Evolutionary conservation across 139 green algal genomes (phyloP).

Genomic region (Medakamo hakoo): DNA sequence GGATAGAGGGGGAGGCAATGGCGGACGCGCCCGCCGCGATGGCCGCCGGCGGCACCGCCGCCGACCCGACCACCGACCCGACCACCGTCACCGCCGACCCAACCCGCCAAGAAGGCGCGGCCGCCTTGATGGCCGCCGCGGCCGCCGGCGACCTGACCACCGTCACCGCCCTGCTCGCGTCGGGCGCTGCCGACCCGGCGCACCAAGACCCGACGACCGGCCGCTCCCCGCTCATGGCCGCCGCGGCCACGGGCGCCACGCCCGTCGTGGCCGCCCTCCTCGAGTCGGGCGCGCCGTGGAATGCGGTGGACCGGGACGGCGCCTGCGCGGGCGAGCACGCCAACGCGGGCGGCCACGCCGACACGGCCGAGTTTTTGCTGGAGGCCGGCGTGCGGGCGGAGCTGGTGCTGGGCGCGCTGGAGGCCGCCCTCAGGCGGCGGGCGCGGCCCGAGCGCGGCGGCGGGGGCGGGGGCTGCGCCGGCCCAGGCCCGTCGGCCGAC

Average conservation of each 20-base stretch:
- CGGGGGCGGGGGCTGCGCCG: too few relatives aligned
- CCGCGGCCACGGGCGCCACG: constrained; percentile 23
- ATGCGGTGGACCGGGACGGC: constrained; percentile 43
- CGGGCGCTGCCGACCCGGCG: constrained; percentile 6
- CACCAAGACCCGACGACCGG: constrained; percentile 17
- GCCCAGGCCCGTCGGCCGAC: too few relatives aligned
- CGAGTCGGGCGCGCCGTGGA: constrained; percentile 43
- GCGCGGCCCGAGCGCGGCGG: constrained; percentile 5
- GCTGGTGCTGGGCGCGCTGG: constrained; percentile 26
- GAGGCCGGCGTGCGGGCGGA: constrained; percentile 25
- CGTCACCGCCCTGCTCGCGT: constrained; percentile 1
- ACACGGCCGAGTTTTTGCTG: constrained; percentile 38
- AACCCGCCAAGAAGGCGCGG: background rate
- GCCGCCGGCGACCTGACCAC: background rate
- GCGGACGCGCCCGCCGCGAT: too few relatives aligned
- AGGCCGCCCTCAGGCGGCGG: constrained; percentile 3
- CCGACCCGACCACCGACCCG: background rate
- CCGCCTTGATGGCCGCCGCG: background rate
- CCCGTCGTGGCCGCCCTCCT: constrained; percentile 34
- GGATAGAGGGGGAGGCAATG: too few relatives aligned
- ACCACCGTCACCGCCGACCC: background rate
- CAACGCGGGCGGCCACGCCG: constrained; percentile 16
- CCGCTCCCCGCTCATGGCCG: constrained; percentile 26
- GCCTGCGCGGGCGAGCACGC: constrained; percentile 54
- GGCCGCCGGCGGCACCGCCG: too few relatives aligned